Evolutionary conservation across 306 rosid species (phyloP), one percentile per base, ranked within the genome.

Genomic region (Delonix regia): DNA sequence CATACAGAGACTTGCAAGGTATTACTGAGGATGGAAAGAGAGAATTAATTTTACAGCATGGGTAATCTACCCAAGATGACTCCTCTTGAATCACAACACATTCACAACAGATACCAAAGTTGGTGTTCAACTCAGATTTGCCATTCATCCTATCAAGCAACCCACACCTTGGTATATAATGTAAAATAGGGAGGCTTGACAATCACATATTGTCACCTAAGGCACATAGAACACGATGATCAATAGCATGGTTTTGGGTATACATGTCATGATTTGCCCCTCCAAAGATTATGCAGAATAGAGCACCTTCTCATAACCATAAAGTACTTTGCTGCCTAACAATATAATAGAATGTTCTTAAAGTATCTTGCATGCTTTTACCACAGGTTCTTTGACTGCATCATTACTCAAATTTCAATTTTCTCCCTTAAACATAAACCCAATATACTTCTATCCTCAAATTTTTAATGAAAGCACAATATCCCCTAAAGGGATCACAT

Each of bases 11-110:
- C 30, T 1, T 36, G 19, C 36, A 73, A 79, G 33, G 49, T 33
- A 74, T 25, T 51, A 77, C 19, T 6, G 73, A 51, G 33, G 64
- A 60, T 18, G 28, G 64, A 14, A 61, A 42, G 64, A 78, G 70
- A 82, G 56, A 77, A 64, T 11, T 4, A 48, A 61, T 60, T 73
- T 74, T 73, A 73, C 69, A 41, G 67, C 44, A 21, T 15, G 4
- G 48, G 45, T 76, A 49, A 71, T 71, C 71, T 19, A 41, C 65
- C 11, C 11, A 63, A 61, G 69, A 49, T 47, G 69, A 28, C 45
- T 47, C 36, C 30, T 66, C 77, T 51, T 39, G 51, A 59, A 67
- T 68, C 42, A 71, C 25, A 21, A 41, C 64, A 62, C 28, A 55
- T 65, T n/a, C n/a, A n/a, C n/a, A n/a, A n/a, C 15, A 7, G 22